Conservation (phyloP, 192 early-diverging fungal species). For the Mortierella alpina region DNA sequence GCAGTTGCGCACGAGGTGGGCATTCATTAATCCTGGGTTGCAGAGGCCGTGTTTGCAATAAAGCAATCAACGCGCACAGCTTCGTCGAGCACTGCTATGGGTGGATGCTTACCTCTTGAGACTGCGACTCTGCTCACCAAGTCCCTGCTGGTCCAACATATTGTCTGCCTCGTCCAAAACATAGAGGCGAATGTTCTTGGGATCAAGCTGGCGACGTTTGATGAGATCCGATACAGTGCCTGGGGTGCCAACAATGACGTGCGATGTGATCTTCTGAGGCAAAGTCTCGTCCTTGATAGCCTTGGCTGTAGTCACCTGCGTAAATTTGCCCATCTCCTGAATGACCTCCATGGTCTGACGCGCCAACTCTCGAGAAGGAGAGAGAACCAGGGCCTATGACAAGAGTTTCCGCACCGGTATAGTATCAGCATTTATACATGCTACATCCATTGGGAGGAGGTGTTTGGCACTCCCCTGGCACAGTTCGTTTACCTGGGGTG, state of each 20-base stretch:
- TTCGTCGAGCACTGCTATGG: background rate
- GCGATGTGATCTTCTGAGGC: constrained; percentile 69
- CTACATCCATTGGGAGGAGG: no score
- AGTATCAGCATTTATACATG: background rate
- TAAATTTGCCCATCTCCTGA: constrained; percentile 92
- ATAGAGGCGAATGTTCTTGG: constrained; percentile 77
- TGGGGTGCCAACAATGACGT: constrained; percentile 94
- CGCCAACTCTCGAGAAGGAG: constrained; percentile 94
- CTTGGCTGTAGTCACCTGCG: constrained; percentile 75
- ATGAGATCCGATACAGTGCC: constrained; percentile 88
- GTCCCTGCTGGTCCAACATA: constrained; percentile 88
- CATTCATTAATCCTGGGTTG: background rate
- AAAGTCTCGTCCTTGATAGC: constrained; percentile 80
- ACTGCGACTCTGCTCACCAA: constrained; percentile 89
- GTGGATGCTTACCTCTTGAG: constrained; percentile 75
- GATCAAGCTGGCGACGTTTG: constrained; percentile 70
- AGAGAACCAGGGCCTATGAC: constrained; percentile 82
- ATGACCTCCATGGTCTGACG: constrained; percentile 95
- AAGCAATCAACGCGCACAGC: background rate
- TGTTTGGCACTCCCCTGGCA: background rate
- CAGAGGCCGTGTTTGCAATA: background rate
- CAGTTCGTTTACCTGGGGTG: constrained; percentile 66
- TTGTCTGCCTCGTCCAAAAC: constrained; percentile 99
- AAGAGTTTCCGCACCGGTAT: background rate
- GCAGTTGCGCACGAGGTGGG: background rate